Percentiles rank a stretch among this genome's conserved stretches.
These are phyloP conservation scores for Daldinia loculata DNA, from an alignment of 495 filamentous ascomycete genomes.

Conservation along the genomic window DNA sequence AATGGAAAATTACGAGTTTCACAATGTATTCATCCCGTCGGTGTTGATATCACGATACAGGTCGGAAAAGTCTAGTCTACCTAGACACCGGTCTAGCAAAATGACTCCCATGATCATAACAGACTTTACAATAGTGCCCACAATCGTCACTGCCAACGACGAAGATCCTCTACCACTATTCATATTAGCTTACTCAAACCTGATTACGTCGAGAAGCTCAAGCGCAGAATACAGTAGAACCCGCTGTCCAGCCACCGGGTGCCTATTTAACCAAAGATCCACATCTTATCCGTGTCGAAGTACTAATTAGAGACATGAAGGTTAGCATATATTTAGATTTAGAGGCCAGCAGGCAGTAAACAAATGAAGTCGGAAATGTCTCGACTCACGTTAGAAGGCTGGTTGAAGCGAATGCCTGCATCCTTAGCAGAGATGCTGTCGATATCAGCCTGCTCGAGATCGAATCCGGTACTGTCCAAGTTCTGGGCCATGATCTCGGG, in stretches of 20 bases:
- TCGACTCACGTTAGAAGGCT: constrained; percentile 70
- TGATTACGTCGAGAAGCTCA: constrained; percentile 7
- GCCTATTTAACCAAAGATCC: constrained; percentile 58
- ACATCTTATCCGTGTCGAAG: constrained; percentile 61
- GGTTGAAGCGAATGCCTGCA: constrained; percentile 80
- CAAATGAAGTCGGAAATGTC: background rate
- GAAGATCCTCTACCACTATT: constrained; percentile 22
- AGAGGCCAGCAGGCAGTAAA: constrained; percentile 43
- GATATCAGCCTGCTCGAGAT: constrained; percentile 72
- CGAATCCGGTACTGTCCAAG: constrained; percentile 72
- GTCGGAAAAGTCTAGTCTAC: constrained; percentile 36
- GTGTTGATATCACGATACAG: constrained; percentile 35
- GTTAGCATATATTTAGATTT: constrained; percentile 43
- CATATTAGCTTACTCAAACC: constrained; percentile 6
- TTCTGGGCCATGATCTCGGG: constrained; percentile 63
- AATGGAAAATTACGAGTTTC: constrained; percentile 28
- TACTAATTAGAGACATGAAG: constrained; percentile 46
- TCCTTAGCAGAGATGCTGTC: constrained; percentile 73
- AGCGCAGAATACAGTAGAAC: constrained; percentile 1
- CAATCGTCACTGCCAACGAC: constrained; percentile 8
- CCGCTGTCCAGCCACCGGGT: background rate
- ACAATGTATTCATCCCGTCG: constrained; percentile 24
- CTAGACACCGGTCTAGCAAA: constrained; percentile 35
- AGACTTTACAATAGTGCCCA: constrained; percentile 29
- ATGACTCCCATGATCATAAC: constrained; percentile 31